These are phyloP conservation scores for Barnettozyma sucrosica DNA, from an alignment of 805 yeast genomes.

Conservation along the genomic window DNA sequence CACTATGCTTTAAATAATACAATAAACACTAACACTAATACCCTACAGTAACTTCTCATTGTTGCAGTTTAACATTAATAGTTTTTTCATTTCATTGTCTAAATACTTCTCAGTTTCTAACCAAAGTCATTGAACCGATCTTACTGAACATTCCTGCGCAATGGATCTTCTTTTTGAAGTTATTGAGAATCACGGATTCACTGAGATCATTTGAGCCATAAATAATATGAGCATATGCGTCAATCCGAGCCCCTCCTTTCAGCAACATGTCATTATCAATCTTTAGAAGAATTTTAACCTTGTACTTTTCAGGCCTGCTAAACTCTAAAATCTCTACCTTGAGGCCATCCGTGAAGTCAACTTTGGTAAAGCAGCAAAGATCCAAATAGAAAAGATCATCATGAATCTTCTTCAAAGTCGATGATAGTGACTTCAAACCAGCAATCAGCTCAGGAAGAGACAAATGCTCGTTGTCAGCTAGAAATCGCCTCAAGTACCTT, in stretches of 20 bases:
- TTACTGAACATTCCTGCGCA: not conserved
- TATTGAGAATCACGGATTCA: slow-evolving; percentile 7
- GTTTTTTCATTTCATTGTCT: not conserved
- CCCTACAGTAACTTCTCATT: too few species aligned
- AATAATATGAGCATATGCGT: slow-evolving; percentile 4
- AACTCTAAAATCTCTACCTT: slow-evolving; percentile 15
- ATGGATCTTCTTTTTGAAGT: slow-evolving; percentile 10
- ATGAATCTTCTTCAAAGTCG: slow-evolving; percentile 8
- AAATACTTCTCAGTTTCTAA: slow-evolving; percentile 1
- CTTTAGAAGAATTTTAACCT: slow-evolving; percentile 10
- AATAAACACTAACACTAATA: not conserved
- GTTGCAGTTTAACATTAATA: too few species aligned
- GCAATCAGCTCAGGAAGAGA: slow-evolving; percentile 5
- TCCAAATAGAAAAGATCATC: slow-evolving; percentile 16
- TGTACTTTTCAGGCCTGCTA: slow-evolving; percentile 16
- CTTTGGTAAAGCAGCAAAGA: slow-evolving; percentile 12
- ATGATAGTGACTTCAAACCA: slow-evolving; percentile 6
- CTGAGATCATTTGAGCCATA: slow-evolving; percentile 16
- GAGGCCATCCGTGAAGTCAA: slow-evolving; percentile 7
- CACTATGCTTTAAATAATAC: not conserved
- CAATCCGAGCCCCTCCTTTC: not conserved
- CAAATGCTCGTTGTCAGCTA: not conserved
- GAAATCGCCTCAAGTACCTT: slow-evolving; percentile 9
- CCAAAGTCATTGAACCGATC: slow-evolving; percentile 2
- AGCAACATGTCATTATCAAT: slow-evolving; percentile 13